A percentile compares a stretch with the other conserved stretches of the same genome.
Evolutionary conservation across 2,329 filamentous ascomycete genomes (phyloP).

Genomic region (Torrubiella hemipterigena): DNA sequence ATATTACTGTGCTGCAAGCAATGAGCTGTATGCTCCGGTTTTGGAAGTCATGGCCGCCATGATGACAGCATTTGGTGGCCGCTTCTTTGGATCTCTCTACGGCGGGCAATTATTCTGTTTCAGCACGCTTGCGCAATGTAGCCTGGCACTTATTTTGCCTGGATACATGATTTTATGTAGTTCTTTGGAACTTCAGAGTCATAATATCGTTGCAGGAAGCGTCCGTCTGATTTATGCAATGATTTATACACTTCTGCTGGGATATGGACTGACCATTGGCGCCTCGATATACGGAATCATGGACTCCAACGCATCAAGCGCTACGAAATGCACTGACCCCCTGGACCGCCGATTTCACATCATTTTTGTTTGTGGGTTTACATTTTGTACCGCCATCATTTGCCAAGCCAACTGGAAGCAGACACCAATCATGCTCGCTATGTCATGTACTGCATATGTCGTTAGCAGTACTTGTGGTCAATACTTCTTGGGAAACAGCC

Average conservation of each 20-base stretch:
- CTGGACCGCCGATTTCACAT: no score
- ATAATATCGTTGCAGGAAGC: conserved; percentile 51
- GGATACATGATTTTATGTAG: conserved; percentile 33
- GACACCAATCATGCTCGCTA: conserved; percentile 6
- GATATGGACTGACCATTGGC: conserved; percentile 54
- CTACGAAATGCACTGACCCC: no score
- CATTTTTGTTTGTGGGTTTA: no score
- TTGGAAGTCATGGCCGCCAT: conserved; percentile 5
- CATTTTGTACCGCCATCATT: no score
- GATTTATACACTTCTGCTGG: conserved; percentile 55
- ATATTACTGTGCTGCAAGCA: conserved; percentile 2
- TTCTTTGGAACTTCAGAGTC: conserved; percentile 51
- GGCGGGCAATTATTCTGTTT: conserved; percentile 4
- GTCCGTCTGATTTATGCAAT: conserved; percentile 62
- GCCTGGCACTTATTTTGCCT: conserved; percentile 5
- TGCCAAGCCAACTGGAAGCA: conserved; percentile 4
- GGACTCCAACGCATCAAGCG: conserved; percentile 35
- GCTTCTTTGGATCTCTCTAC: conserved; percentile 4
- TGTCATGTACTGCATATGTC: conserved; percentile 4
- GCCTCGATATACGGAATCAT: conserved; percentile 46
- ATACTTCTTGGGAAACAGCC: conserved; percentile 4
- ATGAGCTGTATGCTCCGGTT: conserved; percentile 4
- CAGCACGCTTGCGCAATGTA: conserved; percentile 4
- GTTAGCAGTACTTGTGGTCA: no score
- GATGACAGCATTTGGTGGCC: conserved; percentile 2